Percentiles rank a stretch among this genome's conserved stretches.
These are phyloP conservation scores for Tubosaeta brunneosetosa DNA, from an alignment of 768 basidiomycete genomes.

Conservation along the genomic window DNA sequence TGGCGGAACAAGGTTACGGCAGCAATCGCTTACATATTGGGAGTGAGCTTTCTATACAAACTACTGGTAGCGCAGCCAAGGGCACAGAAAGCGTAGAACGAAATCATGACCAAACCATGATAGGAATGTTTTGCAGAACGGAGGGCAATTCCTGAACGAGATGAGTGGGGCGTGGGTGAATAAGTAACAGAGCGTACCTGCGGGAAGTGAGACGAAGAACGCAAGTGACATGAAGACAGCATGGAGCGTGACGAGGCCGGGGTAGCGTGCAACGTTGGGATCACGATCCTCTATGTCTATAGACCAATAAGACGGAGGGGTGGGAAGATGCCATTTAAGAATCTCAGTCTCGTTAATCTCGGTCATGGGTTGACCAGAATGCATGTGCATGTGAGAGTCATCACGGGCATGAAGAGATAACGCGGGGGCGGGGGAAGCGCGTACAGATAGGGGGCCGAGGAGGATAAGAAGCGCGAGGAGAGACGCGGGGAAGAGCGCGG, in stretches of 20 bases:
- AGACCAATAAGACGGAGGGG: conserved; percentile 79
- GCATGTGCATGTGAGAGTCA: conserved; percentile 43
- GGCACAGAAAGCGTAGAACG: conserved; percentile 57
- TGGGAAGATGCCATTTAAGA: conserved; percentile 56
- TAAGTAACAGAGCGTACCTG: conserved; percentile 46
- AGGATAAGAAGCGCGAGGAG: conserved; percentile 9
- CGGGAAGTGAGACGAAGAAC: conserved; percentile 79
- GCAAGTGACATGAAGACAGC: conserved; percentile 69
- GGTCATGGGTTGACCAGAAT: conserved; percentile 45
- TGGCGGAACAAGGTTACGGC: conserved; percentile 7
- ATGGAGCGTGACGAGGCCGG: conserved; percentile 71
- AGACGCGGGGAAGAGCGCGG: neutral
- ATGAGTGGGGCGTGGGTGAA: neutral
- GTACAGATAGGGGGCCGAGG: conserved; percentile 12
- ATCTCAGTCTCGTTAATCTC: conserved; percentile 78
- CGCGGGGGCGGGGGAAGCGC: conserved; percentile 11
- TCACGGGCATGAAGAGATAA: conserved; percentile 16
- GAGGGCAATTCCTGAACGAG: conserved; percentile 63
- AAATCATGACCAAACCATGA: conserved; percentile 51
- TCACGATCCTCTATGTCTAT: conserved; percentile 64
- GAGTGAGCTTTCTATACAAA: conserved; percentile 74
- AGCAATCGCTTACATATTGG: conserved; percentile 62
- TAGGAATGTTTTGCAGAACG: conserved; percentile 70
- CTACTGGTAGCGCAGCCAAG: conserved; percentile 66
- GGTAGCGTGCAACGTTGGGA: conserved; percentile 44